Conservation (phyloP, 768 basidiomycete genomes). For the Crucibulum laeve region DNA sequence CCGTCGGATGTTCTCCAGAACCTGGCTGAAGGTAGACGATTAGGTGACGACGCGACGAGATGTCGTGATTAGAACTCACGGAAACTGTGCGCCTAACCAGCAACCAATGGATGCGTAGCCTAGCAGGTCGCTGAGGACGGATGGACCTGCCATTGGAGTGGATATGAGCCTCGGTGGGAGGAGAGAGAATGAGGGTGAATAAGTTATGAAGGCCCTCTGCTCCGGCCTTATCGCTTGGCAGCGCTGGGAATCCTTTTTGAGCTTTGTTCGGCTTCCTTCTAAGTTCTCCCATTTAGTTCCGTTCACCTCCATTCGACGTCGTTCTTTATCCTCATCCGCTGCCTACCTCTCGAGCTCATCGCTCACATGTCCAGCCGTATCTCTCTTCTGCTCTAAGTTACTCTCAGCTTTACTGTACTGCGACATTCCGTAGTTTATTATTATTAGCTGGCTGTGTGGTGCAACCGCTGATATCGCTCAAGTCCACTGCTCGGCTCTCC, state of each 20-base stretch:
- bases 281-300: not conserved
- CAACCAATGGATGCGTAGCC: slow-evolving; percentile 71
- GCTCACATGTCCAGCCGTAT: too few relatives aligned
- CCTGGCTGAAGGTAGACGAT: slow-evolving; percentile 51
- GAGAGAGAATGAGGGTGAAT: slow-evolving; percentile 13
- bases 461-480: too few relatives aligned
- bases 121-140: slow-evolving; percentile 53
- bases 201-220: slow-evolving; percentile 5
- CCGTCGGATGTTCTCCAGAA: slow-evolving; percentile 69
- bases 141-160: slow-evolving; percentile 19
- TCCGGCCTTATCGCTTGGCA: slow-evolving; percentile 2
- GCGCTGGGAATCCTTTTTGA: slow-evolving; percentile 1
- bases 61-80: slow-evolving; percentile 48
- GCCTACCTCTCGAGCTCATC: too few relatives aligned
- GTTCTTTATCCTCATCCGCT: too few relatives aligned
- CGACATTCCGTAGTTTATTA: too few relatives aligned
- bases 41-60: slow-evolving; percentile 1
- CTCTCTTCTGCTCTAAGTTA: too few relatives aligned
- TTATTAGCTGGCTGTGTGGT: too few relatives aligned
- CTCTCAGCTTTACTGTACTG: too few relatives aligned
- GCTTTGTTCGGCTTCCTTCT: slow-evolving; percentile 2
- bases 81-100: slow-evolving; percentile 88
- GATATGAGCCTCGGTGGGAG: slow-evolving; percentile 7
- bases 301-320: too few relatives aligned
- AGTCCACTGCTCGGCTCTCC: too few relatives aligned